A percentile compares a stretch with the other conserved stretches of the same genome.
Evolutionary conservation across 1,139 yeast species (phyloP).

Genomic region (Eremothecium sinecaudum): DNA sequence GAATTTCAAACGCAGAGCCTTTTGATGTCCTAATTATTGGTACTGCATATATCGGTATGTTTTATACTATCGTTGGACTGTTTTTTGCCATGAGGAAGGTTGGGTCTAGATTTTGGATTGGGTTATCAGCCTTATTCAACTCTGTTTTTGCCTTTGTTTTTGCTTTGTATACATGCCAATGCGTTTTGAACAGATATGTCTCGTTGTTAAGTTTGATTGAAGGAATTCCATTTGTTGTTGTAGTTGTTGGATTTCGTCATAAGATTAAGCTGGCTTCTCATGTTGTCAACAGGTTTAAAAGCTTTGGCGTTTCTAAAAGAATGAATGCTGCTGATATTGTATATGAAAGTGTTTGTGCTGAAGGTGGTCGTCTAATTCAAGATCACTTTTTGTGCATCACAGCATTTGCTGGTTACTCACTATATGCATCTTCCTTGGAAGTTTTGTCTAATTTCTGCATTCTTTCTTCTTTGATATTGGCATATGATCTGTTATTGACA

Average conservation of each 20-base stretch:
- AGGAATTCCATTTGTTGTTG: conserved; percentile 89
- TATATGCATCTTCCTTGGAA: conserved; percentile 60
- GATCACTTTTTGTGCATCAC: conserved; percentile 71
- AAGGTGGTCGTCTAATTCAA: conserved; percentile 63
- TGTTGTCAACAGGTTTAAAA: conserved; percentile 29
- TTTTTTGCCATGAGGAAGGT: conserved; percentile 70
- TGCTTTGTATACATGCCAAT: conserved; percentile 59
- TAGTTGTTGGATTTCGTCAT: conserved; percentile 87
- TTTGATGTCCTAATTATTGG: conserved; percentile 77
- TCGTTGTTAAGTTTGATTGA: conserved; percentile 74
- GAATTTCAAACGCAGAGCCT: conserved; percentile 70
- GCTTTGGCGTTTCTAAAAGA: conserved; percentile 28
- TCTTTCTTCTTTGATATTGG: conserved; percentile 61
- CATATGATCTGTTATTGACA: conserved; percentile 65
- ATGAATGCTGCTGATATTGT: conserved; percentile 34
- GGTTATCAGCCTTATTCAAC: conserved; percentile 68
- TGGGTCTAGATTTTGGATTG: conserved; percentile 88
- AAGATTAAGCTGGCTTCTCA: conserved; percentile 66
- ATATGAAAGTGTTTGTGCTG: conserved; percentile 51
- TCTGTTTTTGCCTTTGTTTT: conserved; percentile 81
- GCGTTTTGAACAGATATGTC: conserved; percentile 44
- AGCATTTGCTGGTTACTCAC: conserved; percentile 58
- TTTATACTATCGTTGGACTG: conserved; percentile 70
- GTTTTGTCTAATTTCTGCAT: conserved; percentile 83
- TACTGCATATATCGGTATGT: conserved; percentile 82